phyloP scores from a whole-genome alignment of 2,329 filamentous ascomycete genomes.

The Escovopsis sp. region DNA sequence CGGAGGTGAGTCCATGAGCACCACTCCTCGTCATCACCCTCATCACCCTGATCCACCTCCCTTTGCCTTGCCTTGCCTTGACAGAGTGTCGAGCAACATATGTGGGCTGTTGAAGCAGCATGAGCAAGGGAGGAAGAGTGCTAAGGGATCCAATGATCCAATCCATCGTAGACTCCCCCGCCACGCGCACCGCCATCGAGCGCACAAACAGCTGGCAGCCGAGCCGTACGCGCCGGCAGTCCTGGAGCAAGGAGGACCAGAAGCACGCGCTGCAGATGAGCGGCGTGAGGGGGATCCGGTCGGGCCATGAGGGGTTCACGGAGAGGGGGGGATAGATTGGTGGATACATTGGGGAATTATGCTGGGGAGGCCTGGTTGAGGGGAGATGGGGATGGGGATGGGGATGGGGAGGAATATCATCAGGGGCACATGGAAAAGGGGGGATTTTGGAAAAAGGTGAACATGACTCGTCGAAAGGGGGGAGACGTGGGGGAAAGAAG shows the following conservation, averaged over 20 bases:
- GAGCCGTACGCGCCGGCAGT: constrained; percentile 29
- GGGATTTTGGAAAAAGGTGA: neutral
- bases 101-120: no score
- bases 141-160: no score
- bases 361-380: neutral
- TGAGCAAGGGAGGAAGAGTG: no score
- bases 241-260: constrained; percentile 39
- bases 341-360: no score
- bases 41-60: no score
- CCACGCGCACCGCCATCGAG: constrained; percentile 11
- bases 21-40: no score
- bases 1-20: no score
- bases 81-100: no score
- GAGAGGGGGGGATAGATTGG: constrained; percentile 15
- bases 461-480: no score
- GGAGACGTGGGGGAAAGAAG: neutral
- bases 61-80: no score
- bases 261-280: constrained; percentile 37
- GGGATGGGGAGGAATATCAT: neutral
- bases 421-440: neutral
- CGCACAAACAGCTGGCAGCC: constrained; percentile 32
- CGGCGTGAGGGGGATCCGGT: constrained; percentile 20
- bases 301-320: constrained; percentile 26
- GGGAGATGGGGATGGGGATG: neutral
- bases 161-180: neutral